These are phyloP conservation scores for Plectosphaerella sp. DNA, from an alignment of 2,329 filamentous ascomycete species.

Conservation along the genomic window DNA sequence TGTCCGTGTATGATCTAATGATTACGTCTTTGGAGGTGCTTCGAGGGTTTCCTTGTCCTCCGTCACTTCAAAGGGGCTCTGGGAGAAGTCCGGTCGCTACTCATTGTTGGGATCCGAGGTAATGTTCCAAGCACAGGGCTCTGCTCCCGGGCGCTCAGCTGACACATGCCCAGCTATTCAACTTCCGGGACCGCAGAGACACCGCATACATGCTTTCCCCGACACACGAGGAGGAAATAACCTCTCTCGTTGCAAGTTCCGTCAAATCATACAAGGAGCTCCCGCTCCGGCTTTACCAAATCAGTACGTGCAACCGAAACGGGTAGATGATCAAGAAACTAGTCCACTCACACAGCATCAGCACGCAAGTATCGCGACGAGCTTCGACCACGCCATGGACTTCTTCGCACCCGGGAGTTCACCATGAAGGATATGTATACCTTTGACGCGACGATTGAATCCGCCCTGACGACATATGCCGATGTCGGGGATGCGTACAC, in stretches of 20 bases:
- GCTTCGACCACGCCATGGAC: conserved; percentile 77
- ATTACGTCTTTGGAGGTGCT: conserved; percentile 48
- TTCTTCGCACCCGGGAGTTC: conserved; percentile 86
- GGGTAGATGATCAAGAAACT: neutral
- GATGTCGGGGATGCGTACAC: conserved; percentile 70
- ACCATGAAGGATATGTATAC: conserved; percentile 98
- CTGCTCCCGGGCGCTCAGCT: conserved; percentile 12
- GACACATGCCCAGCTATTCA: conserved; percentile 59
- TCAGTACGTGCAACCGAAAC: conserved; percentile 48
- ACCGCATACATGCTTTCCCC: conserved; percentile 74
- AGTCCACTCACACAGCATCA: conserved; percentile 23
- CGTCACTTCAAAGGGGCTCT: conserved; percentile 74
- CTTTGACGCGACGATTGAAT: conserved; percentile 66
- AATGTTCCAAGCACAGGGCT: conserved; percentile 8
- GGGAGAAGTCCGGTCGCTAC: conserved; percentile 80
- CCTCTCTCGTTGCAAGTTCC: conserved; percentile 66
- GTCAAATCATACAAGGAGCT: conserved; percentile 81
- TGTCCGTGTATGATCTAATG: neutral
- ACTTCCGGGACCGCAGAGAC: conserved; percentile 73
- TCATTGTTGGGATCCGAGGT: conserved; percentile 70
- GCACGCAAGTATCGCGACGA: conserved; percentile 95
- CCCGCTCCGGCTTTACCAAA: conserved; percentile 85
- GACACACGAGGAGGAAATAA: conserved; percentile 97
- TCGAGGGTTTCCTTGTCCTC: conserved; percentile 80
- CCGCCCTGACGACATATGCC: conserved; percentile 77